These are phyloP conservation scores for Vanrija sp. DNA, from an alignment of 1,284 basidiomycete species.

Conservation along the genomic window DNA sequence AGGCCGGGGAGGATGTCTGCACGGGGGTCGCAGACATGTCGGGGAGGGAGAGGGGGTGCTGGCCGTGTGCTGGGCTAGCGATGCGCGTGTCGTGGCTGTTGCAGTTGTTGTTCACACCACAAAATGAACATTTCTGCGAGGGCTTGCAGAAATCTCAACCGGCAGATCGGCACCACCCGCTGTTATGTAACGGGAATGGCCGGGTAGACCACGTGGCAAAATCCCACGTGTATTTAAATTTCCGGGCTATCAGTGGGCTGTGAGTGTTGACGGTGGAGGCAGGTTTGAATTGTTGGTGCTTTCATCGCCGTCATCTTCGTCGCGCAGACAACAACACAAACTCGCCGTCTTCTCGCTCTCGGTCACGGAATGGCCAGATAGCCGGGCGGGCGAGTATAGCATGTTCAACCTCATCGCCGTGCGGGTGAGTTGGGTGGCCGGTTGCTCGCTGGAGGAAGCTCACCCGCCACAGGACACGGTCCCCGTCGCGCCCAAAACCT, in stretches of 20 bases:
- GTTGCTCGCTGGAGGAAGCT: background rate
- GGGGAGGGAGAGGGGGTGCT: too few species aligned
- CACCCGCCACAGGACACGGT: slow-evolving; percentile 43
- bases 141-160: too few species aligned
- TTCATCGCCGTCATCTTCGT: background rate
- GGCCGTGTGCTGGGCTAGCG: too few species aligned
- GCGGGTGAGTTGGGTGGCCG: slow-evolving; percentile 20
- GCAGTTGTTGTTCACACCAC: too few species aligned
- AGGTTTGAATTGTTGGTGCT: background rate
- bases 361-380: background rate
- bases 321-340: too few species aligned
- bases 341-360: too few species aligned
- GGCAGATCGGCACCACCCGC: background rate
- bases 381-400: slow-evolving; percentile 8
- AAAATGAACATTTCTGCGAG: too few species aligned
- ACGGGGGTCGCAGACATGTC: background rate
- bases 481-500: slow-evolving; percentile 46
- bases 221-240: background rate
- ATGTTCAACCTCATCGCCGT: slow-evolving; percentile 47
- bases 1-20: background rate
- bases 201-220: background rate
- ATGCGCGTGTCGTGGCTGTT: too few species aligned
- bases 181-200: too few species aligned
- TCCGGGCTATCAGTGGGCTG: too few species aligned
- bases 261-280: slow-evolving; percentile 1